phyloP scores from a whole-genome alignment of 768 basidiomycete species.

The Sistotremastrum suecicum region DNA sequence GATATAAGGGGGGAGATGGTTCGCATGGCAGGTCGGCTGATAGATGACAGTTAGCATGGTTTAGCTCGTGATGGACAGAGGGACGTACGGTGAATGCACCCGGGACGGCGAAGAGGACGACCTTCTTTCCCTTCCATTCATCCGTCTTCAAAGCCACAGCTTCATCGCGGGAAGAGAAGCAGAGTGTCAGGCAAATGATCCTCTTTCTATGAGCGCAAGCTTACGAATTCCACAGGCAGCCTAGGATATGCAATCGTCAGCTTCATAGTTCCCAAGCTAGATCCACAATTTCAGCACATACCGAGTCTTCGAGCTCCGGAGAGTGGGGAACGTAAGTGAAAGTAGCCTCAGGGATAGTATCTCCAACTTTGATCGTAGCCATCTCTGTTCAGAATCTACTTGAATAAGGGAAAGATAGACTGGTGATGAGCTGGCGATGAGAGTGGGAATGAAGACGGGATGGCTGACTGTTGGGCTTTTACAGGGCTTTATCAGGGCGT shows the following conservation, averaged over 20 bases:
- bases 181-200: not conserved
- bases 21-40: constrained; percentile 38
- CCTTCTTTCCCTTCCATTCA: constrained; percentile 71
- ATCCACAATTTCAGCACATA: constrained; percentile 17
- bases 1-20: constrained; percentile 18
- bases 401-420: too few relatives aligned
- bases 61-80: not conserved
- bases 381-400: too few relatives aligned
- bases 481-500: too few relatives aligned
- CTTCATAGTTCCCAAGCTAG: not conserved
- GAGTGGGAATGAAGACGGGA: too few relatives aligned
- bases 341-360: constrained; percentile 29
- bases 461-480: too few relatives aligned
- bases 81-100: constrained; percentile 63
- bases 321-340: constrained; percentile 47
- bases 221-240: constrained; percentile 50
- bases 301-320: constrained; percentile 46
- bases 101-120: constrained; percentile 65
- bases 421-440: too few relatives aligned
- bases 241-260: constrained; percentile 17
- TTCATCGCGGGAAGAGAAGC: constrained; percentile 13
- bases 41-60: not conserved
- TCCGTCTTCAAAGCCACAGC: constrained; percentile 41
- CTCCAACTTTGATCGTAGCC: constrained; percentile 34
- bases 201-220: constrained; percentile 16